These are phyloP conservation scores for Angomonas deanei DNA, from an alignment of 208 protist species.

Conservation along the genomic window DNA sequence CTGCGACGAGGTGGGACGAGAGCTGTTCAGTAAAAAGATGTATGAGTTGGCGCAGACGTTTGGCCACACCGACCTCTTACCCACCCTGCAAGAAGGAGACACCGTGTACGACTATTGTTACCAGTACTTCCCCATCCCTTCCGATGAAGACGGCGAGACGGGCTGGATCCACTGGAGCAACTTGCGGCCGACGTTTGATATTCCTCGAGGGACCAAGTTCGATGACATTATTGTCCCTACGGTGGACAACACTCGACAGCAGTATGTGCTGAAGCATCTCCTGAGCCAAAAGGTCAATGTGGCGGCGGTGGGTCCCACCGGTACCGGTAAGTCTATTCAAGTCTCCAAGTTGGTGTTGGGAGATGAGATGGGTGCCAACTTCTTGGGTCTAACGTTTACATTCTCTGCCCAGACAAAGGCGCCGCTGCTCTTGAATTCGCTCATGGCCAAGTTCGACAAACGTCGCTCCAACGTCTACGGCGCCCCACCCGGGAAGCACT, in stretches of 20 bases:
- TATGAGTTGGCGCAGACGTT: conserved; percentile 41
- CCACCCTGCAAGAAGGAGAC: conserved; percentile 21
- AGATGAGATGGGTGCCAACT: conserved; percentile 56
- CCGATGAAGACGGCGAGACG: conserved; percentile 19
- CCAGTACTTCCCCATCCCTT: conserved; percentile 32
- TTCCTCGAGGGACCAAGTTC: conserved; percentile 61
- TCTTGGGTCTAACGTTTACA: conserved; percentile 84
- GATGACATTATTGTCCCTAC: conserved; percentile 93
- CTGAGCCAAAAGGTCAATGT: conserved; percentile 76
- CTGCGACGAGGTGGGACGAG: conserved; percentile 84
- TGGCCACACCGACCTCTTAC: conserved; percentile 42
- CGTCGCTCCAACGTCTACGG: conserved; percentile 88
- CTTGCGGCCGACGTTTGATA: conserved; percentile 33
- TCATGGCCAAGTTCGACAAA: conserved; percentile 94
- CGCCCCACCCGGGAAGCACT: conserved; percentile 86
- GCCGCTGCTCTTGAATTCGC: conserved; percentile 80
- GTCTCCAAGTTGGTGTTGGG: conserved; percentile 79
- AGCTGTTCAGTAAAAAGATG: conserved; percentile 88
- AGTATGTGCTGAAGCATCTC: conserved; percentile 83
- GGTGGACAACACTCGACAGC: conserved; percentile 89
- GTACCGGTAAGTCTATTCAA: conserved; percentile 92
- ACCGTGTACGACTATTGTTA: conserved; percentile 95
- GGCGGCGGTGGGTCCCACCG: conserved; percentile 88
- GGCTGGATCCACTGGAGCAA: conserved; percentile 82
- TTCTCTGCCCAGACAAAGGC: conserved; percentile 93